Evolutionary conservation across 192 early-diverging fungal genomes (phyloP).

Genomic region (Fimicolochytrium jonesii): DNA sequence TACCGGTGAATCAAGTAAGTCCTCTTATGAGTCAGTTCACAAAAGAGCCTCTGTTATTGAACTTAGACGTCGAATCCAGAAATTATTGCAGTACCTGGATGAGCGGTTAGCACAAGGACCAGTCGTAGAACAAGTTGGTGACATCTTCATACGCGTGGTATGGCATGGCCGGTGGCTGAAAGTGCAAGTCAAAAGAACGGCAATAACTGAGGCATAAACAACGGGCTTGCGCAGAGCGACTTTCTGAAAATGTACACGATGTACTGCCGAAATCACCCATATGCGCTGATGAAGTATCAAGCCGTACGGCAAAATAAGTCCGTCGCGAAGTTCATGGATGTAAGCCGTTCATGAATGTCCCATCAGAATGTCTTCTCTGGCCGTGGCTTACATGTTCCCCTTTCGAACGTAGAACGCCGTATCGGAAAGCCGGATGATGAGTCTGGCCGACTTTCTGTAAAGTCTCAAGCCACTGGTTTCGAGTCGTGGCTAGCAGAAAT

Average conservation of each 20-base stretch:
- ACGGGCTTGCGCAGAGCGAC: slow-evolving; percentile 36
- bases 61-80: not conserved
- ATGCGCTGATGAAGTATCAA: slow-evolving; percentile 56
- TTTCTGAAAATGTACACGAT: slow-evolving; percentile 61
- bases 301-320: slow-evolving; percentile 32
- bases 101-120: slow-evolving; percentile 24
- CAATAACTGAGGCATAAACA: too few species aligned
- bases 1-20: slow-evolving; percentile 40
- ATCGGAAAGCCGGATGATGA: slow-evolving; percentile 33
- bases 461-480: too few species aligned
- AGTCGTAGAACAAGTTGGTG: slow-evolving; percentile 45
- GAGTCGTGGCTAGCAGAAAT: too few species aligned
- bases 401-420: too few species aligned
- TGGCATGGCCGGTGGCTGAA: too few species aligned
- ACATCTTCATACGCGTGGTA: slow-evolving; percentile 50
- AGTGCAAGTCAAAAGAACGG: too few species aligned
- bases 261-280: slow-evolving; percentile 62
- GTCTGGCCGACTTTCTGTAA: slow-evolving; percentile 44
- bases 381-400: too few species aligned
- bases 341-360: too few species aligned
- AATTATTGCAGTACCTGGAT: too few species aligned
- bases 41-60: not conserved
- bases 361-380: too few species aligned
- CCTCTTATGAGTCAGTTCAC: too few species aligned
- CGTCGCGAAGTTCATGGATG: slow-evolving; percentile 48